These are phyloP conservation scores for Kodamaea leandrae DNA, from an alignment of 805 yeast species.

Conservation along the genomic window DNA sequence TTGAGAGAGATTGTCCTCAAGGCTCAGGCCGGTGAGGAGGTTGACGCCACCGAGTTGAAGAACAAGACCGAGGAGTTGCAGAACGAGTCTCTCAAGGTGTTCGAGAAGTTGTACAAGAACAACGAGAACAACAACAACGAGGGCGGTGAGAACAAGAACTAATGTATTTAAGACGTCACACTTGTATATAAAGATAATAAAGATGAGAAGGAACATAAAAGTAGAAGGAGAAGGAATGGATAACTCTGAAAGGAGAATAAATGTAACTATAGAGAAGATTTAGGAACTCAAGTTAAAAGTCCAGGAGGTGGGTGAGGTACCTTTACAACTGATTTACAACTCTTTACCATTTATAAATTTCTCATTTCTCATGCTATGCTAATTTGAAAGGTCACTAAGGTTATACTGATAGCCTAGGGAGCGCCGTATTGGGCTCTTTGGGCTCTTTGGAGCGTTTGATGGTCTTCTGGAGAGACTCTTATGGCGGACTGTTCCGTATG, in stretches of 20 bases:
- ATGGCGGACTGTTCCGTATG: conserved; percentile 18
- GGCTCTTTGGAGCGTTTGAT: neutral
- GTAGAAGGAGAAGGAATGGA: neutral
- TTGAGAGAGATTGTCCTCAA: conserved; percentile 66
- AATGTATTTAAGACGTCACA: conserved; percentile 12
- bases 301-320: too few species aligned
- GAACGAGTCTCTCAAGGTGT: conserved; percentile 69
- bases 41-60: conserved; percentile 62
- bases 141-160: conserved; percentile 28
- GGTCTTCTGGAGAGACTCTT: neutral
- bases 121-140: conserved; percentile 24
- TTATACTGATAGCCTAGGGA: conserved; percentile 9
- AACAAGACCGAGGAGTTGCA: conserved; percentile 74
- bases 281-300: too few species aligned
- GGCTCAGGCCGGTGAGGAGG: conserved; percentile 63
- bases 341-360: too few species aligned
- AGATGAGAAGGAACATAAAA: conserved; percentile 2
- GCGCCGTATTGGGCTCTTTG: conserved; percentile 4
- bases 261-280: too few species aligned
- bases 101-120: conserved; percentile 55
- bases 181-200: conserved; percentile 15
- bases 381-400: conserved; percentile 6
- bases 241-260: too few species aligned
- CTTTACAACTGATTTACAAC: too few species aligned
- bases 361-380: neutral